Evolutionary conservation across 805 yeast genomes (phyloP), one percentile per base, ranked within the genome.

Genomic region (Ogataea nonfermentans): DNA sequence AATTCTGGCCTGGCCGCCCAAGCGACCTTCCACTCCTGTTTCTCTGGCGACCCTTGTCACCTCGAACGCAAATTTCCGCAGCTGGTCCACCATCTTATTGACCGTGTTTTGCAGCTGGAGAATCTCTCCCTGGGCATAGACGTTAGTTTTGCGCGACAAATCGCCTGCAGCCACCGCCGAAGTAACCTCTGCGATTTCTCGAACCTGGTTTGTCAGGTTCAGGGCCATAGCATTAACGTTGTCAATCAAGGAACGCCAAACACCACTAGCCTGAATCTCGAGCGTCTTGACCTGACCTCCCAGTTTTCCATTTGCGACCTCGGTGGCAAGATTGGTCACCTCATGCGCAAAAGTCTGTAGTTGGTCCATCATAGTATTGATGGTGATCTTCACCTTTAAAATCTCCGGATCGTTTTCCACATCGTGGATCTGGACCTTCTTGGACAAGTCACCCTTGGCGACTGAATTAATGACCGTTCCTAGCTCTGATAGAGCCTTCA

Each of bases 71-170:
- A 85, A 85, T 16, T 83, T 80, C 52, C 90, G 69, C 51, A 85
- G 73, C 59, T 85, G 93, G 57, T 84, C 91, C 63, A 85, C 93
- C 93, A 85, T 87, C 43, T 89, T 78, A 57, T 87, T 87, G 54
- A 86, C 86, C 7, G 95, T 87, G 67, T 83, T 84, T 59, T 86
- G 95, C 46, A 87, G 71, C 52, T 84, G 91, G 42, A 84, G 68
- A 47, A 86, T 87, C 64, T 86, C 95, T 33, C 95, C 95, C 60
- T 87, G 95, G 6, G 95, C 95, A 61, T 86, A 91, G 10, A 87
- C 95, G 59, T 84, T 84, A 56, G 87, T 86, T 56, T 86, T 85
- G 35, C 89, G 68, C 0, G 89, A 80, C 49, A 86, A 67, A 60
- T 86, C 95, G 53, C 95, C 95, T 44, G 79, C 73, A 5, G 95